Percentiles rank a stretch among this genome's conserved stretches.
phyloP scores from a whole-genome alignment of 164 flowering plant genomes.

The Dillenia turbinata region DNA sequence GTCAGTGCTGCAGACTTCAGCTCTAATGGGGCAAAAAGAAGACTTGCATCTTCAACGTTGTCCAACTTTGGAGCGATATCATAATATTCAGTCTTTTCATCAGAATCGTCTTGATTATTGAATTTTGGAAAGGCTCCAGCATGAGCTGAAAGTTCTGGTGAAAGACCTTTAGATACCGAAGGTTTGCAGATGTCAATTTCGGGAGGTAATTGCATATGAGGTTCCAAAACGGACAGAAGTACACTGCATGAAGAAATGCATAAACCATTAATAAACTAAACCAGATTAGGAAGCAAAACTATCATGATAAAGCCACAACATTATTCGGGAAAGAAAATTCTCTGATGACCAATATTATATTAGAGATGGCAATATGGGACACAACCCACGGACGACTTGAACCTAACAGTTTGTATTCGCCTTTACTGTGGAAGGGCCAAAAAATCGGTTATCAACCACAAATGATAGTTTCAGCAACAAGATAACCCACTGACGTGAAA shows the following conservation, averaged over 20 bases:
- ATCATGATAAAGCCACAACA: no score
- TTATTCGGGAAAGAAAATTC: no score
- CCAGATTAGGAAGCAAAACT: no score
- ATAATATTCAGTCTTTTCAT: constrained; percentile 38
- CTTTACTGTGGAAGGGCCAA: no score
- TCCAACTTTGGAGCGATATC: constrained; percentile 44
- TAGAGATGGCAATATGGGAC: no score
- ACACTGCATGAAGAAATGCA: constrained; percentile 49
- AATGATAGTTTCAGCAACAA: no score
- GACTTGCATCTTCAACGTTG: constrained; percentile 52
- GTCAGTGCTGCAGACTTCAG: constrained; percentile 40
- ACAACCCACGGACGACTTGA: no score
- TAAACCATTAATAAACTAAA: no score
- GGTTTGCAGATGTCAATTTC: constrained; percentile 66
- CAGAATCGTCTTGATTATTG: constrained; percentile 38
- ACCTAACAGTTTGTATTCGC: no score
- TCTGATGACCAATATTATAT: no score
- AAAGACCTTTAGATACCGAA: constrained; percentile 26
- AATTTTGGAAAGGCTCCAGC: constrained; percentile 31
- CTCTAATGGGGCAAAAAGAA: constrained; percentile 75
- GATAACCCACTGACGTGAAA: no score
- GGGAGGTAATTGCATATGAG: constrained; percentile 69
- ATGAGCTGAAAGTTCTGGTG: constrained; percentile 33
- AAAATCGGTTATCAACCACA: no score
- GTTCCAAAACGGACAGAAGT: constrained; percentile 78